Conservation (phyloP, 148 eudicot species). For the Dysphania ambrosioides region DNA sequence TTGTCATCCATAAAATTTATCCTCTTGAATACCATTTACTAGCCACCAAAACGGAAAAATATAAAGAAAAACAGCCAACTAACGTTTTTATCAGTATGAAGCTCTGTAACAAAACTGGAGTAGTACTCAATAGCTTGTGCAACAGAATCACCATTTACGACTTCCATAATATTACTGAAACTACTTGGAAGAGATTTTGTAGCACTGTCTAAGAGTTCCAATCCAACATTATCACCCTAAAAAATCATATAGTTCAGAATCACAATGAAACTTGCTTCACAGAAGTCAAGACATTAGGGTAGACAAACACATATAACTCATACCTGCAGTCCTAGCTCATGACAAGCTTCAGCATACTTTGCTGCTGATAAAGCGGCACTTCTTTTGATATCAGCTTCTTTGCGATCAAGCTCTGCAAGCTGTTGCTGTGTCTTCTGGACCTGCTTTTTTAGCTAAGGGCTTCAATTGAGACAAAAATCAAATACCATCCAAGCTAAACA, state of each 20-base stretch:
- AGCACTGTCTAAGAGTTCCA: slow-evolving; percentile 84
- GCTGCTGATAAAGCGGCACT: slow-evolving; percentile 88
- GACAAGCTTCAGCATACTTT: slow-evolving; percentile 90
- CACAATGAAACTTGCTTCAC: not conserved
- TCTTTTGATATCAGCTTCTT: slow-evolving; percentile 91
- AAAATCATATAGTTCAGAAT: slow-evolving; percentile 2
- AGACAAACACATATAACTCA: slow-evolving; percentile 5
- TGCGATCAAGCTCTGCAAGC: slow-evolving; percentile 82
- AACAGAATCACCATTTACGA: slow-evolving; percentile 61
- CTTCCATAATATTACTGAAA: slow-evolving; percentile 68
- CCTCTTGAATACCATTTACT: not conserved
- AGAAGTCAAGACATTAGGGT: not conserved
- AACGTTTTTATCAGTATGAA: slow-evolving; percentile 71
- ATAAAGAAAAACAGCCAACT: slow-evolving; percentile 23
- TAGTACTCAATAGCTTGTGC: slow-evolving; percentile 76
- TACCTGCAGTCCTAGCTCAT: slow-evolving; percentile 90
- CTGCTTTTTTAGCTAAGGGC: slow-evolving; percentile 94
- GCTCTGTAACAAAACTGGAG: slow-evolving; percentile 62
- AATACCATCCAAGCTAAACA: slow-evolving; percentile 24
- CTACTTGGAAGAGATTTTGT: slow-evolving; percentile 66
- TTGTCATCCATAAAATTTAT: not conserved
- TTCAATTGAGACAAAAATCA: slow-evolving; percentile 34
- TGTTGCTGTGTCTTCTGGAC: slow-evolving; percentile 90
- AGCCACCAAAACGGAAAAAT: not conserved
- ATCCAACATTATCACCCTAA: slow-evolving; percentile 79